These are phyloP conservation scores for Yamadazyma triangularis DNA, from an alignment of 1,139 yeast genomes.

Conservation along the genomic window DNA sequence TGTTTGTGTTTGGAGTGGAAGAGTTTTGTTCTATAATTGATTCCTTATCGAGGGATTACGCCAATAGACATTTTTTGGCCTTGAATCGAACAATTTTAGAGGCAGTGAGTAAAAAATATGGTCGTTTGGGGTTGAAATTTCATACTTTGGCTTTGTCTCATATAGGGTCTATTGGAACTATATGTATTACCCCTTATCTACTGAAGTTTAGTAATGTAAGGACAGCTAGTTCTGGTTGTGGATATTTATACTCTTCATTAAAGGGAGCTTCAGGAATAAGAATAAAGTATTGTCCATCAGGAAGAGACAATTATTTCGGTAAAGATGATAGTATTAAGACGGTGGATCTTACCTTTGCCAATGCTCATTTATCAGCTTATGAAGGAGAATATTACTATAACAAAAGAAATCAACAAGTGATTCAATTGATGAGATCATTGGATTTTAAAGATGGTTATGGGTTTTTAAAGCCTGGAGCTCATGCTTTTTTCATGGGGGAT, in stretches of 20 bases:
- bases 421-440: slow-evolving; percentile 46
- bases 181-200: slow-evolving; percentile 47
- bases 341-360: slow-evolving; percentile 57
- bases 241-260: slow-evolving; percentile 55
- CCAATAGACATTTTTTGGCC: slow-evolving; percentile 36
- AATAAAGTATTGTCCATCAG: slow-evolving; percentile 30
- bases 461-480: slow-evolving; percentile 51
- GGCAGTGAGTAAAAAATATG: slow-evolving; percentile 31
- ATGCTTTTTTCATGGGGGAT: slow-evolving; percentile 77
- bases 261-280: slow-evolving; percentile 75
- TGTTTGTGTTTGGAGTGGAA: slow-evolving; percentile 69
- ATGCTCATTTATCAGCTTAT: slow-evolving; percentile 70
- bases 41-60: slow-evolving; percentile 44
- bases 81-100: slow-evolving; percentile 38
- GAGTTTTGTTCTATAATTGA: slow-evolving; percentile 67
- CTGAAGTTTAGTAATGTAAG: slow-evolving; percentile 26
- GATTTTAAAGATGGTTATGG: slow-evolving; percentile 60
- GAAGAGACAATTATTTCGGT: slow-evolving; percentile 8
- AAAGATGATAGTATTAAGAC: not conserved
- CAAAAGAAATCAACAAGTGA: slow-evolving; percentile 51
- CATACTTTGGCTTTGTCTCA: slow-evolving; percentile 43
- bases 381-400: slow-evolving; percentile 54
- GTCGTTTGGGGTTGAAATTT: slow-evolving; percentile 28
- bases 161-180: slow-evolving; percentile 63
- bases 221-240: slow-evolving; percentile 44